Conservation (phyloP, 169 alveolate genomes). For the Plasmodium chabaudi region DNA sequence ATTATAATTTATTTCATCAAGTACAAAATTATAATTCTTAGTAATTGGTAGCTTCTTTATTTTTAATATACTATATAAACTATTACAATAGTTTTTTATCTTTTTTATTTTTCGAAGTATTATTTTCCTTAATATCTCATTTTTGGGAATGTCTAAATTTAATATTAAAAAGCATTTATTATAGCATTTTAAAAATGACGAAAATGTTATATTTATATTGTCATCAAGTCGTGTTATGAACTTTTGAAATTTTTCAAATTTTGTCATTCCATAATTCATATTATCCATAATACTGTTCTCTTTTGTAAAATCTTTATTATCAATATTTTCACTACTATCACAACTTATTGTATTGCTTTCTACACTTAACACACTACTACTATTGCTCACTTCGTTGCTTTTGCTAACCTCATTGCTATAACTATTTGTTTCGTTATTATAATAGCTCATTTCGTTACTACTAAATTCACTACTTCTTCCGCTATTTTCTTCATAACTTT, state of each 20-base stretch:
- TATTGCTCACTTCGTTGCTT: no score
- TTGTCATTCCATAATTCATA: not conserved
- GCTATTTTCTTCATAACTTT: no score
- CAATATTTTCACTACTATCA: no score
- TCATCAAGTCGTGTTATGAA: slow-evolving; percentile 24
- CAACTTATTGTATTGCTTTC: no score
- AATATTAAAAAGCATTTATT: slow-evolving; percentile 35
- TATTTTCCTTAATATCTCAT: slow-evolving; percentile 10
- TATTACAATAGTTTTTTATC: slow-evolving; percentile 18
- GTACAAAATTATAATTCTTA: slow-evolving; percentile 31
- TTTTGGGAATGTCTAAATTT: slow-evolving; percentile 27
- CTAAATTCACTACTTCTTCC: no score
- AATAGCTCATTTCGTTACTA: no score
- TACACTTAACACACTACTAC: no score
- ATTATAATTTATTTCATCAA: slow-evolving; percentile 48
- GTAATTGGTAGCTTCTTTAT: slow-evolving; percentile 52
- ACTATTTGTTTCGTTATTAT: no score
- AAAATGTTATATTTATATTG: slow-evolving; percentile 38
- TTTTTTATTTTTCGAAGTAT: slow-evolving; percentile 11
- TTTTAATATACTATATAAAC: slow-evolving; percentile 53
- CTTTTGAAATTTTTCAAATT: slow-evolving; percentile 18
- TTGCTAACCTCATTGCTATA: no score
- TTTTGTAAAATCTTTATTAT: no score
- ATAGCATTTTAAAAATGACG: slow-evolving; percentile 67
- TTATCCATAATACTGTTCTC: no score